Percentiles rank a stretch among this genome's conserved stretches.
phyloP scores from a whole-genome alignment of 2,329 filamentous ascomycete genomes.

The Dactylellina cionopaga region DNA sequence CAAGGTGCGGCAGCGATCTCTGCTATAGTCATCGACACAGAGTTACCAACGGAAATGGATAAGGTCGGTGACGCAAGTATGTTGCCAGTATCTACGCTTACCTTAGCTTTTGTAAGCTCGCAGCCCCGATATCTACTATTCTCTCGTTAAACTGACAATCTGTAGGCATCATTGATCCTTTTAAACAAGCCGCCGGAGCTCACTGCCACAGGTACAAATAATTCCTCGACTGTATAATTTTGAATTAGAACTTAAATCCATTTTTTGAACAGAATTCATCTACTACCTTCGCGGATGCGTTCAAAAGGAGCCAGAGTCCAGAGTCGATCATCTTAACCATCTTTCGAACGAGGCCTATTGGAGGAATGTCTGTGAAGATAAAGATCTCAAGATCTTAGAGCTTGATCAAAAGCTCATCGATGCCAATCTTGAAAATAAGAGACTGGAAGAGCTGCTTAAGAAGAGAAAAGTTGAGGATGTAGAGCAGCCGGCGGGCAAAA shows the following conservation, averaged over 20 bases:
- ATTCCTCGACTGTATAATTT: background rate
- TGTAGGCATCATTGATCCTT: conserved; percentile 43
- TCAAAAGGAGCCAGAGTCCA: conserved; percentile 1
- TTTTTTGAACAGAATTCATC: conserved; percentile 23
- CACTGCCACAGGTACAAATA: conserved; percentile 16
- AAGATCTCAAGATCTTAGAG: conserved; percentile 30
- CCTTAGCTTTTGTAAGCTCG: conserved; percentile 31
- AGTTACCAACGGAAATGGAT: background rate
- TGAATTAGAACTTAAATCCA: background rate
- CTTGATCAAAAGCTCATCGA: conserved; percentile 38
- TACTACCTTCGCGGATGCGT: conserved; percentile 45
- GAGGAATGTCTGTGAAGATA: conserved; percentile 34
- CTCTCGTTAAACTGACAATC: background rate
- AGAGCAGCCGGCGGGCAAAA: background rate
- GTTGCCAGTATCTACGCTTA: conserved; percentile 14
- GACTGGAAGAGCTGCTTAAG: conserved; percentile 7
- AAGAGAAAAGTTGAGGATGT: background rate
- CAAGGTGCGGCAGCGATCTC: background rate
- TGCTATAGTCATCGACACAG: conserved; percentile 2
- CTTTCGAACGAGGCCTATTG: conserved; percentile 42
- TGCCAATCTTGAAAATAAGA: conserved; percentile 25
- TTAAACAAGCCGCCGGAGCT: conserved; percentile 48
- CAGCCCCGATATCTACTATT: background rate
- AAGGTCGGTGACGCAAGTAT: background rate
- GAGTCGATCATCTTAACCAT: background rate